These are phyloP conservation scores for Pestalotiopsis sp. DNA, from an alignment of 2,329 filamentous ascomycete genomes.

Conservation along the genomic window DNA sequence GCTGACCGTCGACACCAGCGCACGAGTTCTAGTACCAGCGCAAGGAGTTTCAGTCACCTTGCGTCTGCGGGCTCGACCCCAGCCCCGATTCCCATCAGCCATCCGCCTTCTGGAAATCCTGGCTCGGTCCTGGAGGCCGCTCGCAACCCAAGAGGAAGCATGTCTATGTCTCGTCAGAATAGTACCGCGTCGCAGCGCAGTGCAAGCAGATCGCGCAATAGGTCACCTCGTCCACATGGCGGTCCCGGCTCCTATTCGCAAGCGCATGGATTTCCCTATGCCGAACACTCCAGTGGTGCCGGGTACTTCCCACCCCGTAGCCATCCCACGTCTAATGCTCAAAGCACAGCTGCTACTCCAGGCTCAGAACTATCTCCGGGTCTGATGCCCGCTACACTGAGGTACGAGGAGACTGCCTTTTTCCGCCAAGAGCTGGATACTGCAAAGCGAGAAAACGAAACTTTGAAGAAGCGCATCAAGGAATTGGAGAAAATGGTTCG, in stretches of 20 bases:
- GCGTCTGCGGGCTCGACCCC: constrained; percentile 41
- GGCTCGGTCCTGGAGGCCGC: constrained; percentile 48
- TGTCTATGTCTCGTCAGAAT: constrained; percentile 52
- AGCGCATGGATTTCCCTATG: constrained; percentile 43
- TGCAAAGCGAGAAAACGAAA: constrained; percentile 67
- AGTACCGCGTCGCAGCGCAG: constrained; percentile 57
- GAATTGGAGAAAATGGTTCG: constrained; percentile 62
- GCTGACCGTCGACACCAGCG: constrained; percentile 55
- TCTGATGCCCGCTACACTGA: constrained; percentile 57
- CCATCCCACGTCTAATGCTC: constrained; percentile 37
- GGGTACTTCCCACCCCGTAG: constrained; percentile 36
- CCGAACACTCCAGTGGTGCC: constrained; percentile 17
- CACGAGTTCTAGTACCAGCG: constrained; percentile 58
- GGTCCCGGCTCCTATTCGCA: constrained; percentile 48
- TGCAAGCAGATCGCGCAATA: constrained; percentile 48
- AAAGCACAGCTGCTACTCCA: constrained; percentile 43
- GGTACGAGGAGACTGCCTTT: constrained; percentile 65
- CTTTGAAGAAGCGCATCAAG: constrained; percentile 60
- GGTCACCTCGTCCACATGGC: constrained; percentile 36
- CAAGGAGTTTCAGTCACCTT: constrained; percentile 49
- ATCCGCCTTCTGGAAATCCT: constrained; percentile 32
- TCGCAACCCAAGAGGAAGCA: constrained; percentile 45
- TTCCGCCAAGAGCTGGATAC: constrained; percentile 62
- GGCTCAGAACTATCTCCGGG: constrained; percentile 54
- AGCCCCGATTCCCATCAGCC: constrained; percentile 32